Evolutionary conservation across 306 rosid species (phyloP), one percentile per base, ranked within the genome.

Genomic region (Cucumis hystrix): DNA sequence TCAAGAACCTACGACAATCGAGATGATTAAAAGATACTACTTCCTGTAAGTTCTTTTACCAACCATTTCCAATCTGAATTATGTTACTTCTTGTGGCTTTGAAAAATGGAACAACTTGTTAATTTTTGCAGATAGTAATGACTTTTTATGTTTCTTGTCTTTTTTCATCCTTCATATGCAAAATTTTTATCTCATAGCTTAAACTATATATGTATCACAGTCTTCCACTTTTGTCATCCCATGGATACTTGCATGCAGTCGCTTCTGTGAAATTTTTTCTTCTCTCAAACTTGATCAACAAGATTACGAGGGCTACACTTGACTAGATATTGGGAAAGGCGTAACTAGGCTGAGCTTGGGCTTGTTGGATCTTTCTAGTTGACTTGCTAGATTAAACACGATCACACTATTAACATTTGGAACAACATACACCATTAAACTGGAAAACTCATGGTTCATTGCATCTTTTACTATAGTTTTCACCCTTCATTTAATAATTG

Each of bases 21-120:
- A 92, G 82, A 95, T 85, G 89, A 87, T 86, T 68, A 84, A 78
- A 85, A 83, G 86, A 81, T 92, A 88, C 82, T 86, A 79, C 60
- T 65, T 82, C 77, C 75, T 81, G 98, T 95, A 80, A 95, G 98
- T 86, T 45, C 6, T 40, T 40, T 49, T 73, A 16, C 62, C 10
- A 58, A 59, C 37, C 8, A 45, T 28, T 43, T 25, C 76, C 58
- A 47, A 10, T 43, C 10, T 12, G 30, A 40, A n/a, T 6, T 14
- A n/a, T 41, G 33, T n/a, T 16, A 66, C 23, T 75, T 75, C 64
- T 75, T 37, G 35, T 47, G 43, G 76, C 37, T 58, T 23, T 58
- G 47, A 64, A 33, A 14, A 62, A 64, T 40, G 74, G 56, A 68
- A 68, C 11, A 68, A 13, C 11, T 68, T 61, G 67, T n/a, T 68